Conservation (phyloP, 805 yeast genomes). For the Barnettozyma californica region DNA sequence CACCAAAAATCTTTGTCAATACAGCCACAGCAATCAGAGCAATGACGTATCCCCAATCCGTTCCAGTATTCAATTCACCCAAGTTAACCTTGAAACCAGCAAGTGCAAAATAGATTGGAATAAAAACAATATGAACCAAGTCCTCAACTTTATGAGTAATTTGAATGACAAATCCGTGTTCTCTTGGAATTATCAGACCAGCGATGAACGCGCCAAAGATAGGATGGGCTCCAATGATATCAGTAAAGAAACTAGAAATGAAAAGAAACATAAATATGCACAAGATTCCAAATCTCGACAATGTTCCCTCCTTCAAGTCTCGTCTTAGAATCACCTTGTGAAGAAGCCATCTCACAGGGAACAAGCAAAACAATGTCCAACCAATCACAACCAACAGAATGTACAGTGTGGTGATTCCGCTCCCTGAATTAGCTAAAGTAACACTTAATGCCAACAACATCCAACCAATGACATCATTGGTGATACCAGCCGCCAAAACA, state of each 20-base stretch:
- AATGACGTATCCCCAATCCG: constrained; percentile 73
- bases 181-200: constrained; percentile 73
- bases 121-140: constrained; percentile 61
- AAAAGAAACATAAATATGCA: constrained; percentile 52
- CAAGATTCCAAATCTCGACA: constrained; percentile 57
- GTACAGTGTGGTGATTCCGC: constrained; percentile 64
- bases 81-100: constrained; percentile 72
- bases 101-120: constrained; percentile 75
- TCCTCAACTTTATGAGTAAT: constrained; percentile 76
- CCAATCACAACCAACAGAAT: constrained; percentile 61
- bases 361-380: constrained; percentile 59
- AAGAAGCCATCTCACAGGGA: constrained; percentile 49
- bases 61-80: constrained; percentile 56
- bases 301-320: constrained; percentile 51
- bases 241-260: constrained; percentile 70
- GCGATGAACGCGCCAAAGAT: constrained; percentile 81
- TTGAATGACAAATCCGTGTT: constrained; percentile 63
- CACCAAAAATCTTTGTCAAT: constrained; percentile 63
- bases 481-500: constrained; percentile 80
- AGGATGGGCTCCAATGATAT: constrained; percentile 81
- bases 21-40: constrained; percentile 66
- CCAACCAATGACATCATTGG: constrained; percentile 81
- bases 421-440: constrained; percentile 68
- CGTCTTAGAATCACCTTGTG: constrained; percentile 41
- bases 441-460: constrained; percentile 68